Conservation (phyloP, 2,329 filamentous ascomycete genomes). For the Sporothrix sp. region DNA sequence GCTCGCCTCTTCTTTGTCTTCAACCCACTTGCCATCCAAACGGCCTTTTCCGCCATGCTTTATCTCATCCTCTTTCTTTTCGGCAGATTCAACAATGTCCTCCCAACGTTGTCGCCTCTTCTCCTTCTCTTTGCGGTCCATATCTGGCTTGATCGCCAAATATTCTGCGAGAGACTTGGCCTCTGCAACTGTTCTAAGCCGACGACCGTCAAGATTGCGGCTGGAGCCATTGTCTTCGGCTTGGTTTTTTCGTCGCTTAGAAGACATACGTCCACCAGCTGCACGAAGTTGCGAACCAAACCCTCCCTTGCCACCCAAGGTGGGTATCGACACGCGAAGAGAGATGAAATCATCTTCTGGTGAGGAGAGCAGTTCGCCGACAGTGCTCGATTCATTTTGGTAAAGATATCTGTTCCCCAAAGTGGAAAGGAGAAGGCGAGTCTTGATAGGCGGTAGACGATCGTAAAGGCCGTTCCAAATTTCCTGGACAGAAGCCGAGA, state of each 20-base stretch:
- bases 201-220: slow-evolving; percentile 82
- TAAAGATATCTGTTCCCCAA: slow-evolving; percentile 63
- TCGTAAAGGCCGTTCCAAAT: slow-evolving; percentile 54
- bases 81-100: slow-evolving; percentile 74
- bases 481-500: slow-evolving; percentile 55
- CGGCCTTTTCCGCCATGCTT: slow-evolving; percentile 60
- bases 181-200: slow-evolving; percentile 84
- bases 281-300: slow-evolving; percentile 96
- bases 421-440: slow-evolving; percentile 70
- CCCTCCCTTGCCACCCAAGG: slow-evolving; percentile 92
- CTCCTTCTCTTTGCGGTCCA: slow-evolving; percentile 91
- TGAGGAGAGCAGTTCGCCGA: slow-evolving; percentile 52
- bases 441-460: slow-evolving; percentile 48
- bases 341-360: slow-evolving; percentile 61
- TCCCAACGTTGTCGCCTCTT: slow-evolving; percentile 77
- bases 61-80: slow-evolving; percentile 74
- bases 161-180: slow-evolving; percentile 94
- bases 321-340: slow-evolving; percentile 65
- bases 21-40: slow-evolving; percentile 86
- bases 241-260: slow-evolving; percentile 74
- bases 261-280: slow-evolving; percentile 95
- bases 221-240: slow-evolving; percentile 82
- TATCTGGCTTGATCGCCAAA: slow-evolving; percentile 88
- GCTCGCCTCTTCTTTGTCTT: slow-evolving; percentile 82
- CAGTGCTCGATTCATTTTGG: slow-evolving; percentile 39